Evolutionary conservation across 1,139 yeast genomes (phyloP).

Genomic region (Suhomyces atakaporum): DNA sequence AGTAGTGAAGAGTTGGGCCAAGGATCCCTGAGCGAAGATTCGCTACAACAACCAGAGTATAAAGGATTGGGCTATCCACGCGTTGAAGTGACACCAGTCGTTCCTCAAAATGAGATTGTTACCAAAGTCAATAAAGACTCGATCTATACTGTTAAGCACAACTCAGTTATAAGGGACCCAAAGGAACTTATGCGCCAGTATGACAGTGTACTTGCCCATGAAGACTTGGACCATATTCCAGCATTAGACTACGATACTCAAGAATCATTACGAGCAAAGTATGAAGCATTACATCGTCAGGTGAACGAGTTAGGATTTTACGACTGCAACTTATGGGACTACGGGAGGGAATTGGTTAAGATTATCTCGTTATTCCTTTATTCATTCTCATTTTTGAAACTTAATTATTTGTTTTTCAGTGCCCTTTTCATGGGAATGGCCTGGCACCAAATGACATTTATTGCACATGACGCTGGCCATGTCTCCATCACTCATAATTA

Average conservation of each 20-base stretch:
- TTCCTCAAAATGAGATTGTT: constrained; percentile 51
- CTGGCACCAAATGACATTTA: constrained; percentile 89
- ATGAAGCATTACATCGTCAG: constrained; percentile 59
- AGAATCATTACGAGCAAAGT: constrained; percentile 52
- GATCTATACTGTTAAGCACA: constrained; percentile 37
- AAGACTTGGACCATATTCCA: constrained; percentile 61
- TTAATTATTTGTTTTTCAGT: constrained; percentile 51
- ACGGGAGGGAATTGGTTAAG: constrained; percentile 65
- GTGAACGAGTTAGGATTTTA: constrained; percentile 63
- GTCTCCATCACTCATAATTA: constrained; percentile 79
- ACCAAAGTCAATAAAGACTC: constrained; percentile 37
- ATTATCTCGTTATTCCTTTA: constrained; percentile 55
- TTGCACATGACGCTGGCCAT: constrained; percentile 91
- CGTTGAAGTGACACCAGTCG: constrained; percentile 42
- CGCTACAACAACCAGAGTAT: constrained; percentile 3
- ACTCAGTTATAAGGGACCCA: constrained; percentile 53
- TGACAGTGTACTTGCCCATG: constrained; percentile 55
- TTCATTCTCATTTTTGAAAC: constrained; percentile 51
- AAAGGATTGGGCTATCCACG: constrained; percentile 40
- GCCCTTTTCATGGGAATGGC: constrained; percentile 72
- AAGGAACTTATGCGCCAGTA: constrained; percentile 53
- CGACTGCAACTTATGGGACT: constrained; percentile 72
- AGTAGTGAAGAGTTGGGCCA: constrained; percentile 19
- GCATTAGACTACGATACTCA: constrained; percentile 70
- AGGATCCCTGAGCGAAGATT: constrained; percentile 14